Evolutionary conservation across 2,329 filamentous ascomycete species (phyloP).

Genomic region (Penicillium glabrum): DNA sequence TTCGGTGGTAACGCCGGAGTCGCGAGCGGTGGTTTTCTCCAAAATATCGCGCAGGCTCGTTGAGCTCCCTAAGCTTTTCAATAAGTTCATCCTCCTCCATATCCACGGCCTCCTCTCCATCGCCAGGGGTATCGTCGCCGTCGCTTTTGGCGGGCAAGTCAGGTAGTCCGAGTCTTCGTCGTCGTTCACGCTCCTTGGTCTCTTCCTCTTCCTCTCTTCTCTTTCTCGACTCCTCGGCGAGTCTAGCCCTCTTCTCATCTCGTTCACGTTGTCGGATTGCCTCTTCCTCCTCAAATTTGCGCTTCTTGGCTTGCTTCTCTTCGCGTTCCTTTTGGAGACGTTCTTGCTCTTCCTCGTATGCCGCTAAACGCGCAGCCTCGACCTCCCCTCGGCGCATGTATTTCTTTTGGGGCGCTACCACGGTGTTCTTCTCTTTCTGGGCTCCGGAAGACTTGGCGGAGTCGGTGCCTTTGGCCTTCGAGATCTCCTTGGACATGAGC

Average conservation of each 20-base stretch:
- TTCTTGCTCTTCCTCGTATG: conserved; percentile 80
- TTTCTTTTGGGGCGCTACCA: conserved; percentile 58
- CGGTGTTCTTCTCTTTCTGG: conserved; percentile 16
- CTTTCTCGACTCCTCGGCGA: conserved; percentile 76
- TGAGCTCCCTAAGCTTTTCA: conserved; percentile 65
- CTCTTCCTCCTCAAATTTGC: conserved; percentile 85
- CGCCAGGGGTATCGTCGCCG: conserved; percentile 31
- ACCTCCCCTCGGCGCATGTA: conserved; percentile 82
- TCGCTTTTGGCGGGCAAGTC: conserved; percentile 56
- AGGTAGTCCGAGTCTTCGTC: conserved; percentile 78
- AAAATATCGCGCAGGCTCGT: conserved; percentile 74
- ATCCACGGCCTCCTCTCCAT: conserved; percentile 53
- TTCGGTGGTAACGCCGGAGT: conserved; percentile 68
- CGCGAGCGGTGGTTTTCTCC: conserved; percentile 73
- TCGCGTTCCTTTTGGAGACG: conserved; percentile 69
- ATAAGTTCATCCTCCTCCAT: conserved; percentile 70
- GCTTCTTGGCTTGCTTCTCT: conserved; percentile 71
- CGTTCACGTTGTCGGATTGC: conserved; percentile 66
- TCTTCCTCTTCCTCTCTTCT: conserved; percentile 71
- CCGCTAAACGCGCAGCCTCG: conserved; percentile 76
- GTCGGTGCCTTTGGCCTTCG: conserved; percentile 66
- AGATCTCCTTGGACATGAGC: conserved; percentile 89
- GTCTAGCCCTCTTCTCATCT: conserved; percentile 75
- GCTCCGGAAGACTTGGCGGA: conserved; percentile 26
- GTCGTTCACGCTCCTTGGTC: conserved; percentile 68